Conservation (phyloP, 352 stramenopile species). For the Phytopythium oedochilum region DNA sequence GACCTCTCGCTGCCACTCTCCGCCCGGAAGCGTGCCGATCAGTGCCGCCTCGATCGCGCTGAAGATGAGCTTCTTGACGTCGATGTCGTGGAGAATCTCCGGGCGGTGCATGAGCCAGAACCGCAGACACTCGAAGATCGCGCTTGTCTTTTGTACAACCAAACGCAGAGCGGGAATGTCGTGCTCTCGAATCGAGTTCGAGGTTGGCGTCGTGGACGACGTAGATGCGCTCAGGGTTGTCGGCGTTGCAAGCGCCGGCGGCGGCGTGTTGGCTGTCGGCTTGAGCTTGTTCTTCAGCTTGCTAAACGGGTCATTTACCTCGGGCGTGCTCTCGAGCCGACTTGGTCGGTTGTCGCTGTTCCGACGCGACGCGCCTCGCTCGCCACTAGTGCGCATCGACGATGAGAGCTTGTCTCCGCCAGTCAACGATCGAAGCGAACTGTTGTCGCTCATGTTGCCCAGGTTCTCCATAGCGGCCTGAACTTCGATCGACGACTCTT, state of each 20-base stretch:
- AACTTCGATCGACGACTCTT: constrained; percentile 85
- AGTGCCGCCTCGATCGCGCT: constrained; percentile 81
- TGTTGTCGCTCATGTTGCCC: neutral
- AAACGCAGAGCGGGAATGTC: constrained; percentile 67
- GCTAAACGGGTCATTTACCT: constrained; percentile 49
- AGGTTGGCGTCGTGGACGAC: constrained; percentile 20
- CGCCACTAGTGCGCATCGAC: constrained; percentile 20
- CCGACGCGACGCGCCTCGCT: constrained; percentile 16
- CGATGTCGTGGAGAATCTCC: constrained; percentile 65
- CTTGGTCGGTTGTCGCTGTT: constrained; percentile 50
- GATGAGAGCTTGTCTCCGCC: constrained; percentile 19
- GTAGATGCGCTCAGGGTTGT: constrained; percentile 25
- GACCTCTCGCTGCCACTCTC: constrained; percentile 79
- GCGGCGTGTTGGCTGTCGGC: constrained; percentile 7
- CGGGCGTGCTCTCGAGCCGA: constrained; percentile 29
- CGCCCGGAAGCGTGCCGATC: constrained; percentile 73
- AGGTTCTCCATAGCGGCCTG: constrained; percentile 70
- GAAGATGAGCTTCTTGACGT: constrained; percentile 84
- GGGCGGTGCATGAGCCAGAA: constrained; percentile 83
- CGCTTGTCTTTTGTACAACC: constrained; percentile 80
- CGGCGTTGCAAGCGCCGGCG: constrained; percentile 6
- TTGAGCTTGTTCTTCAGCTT: constrained; percentile 77
- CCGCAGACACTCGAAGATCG: constrained; percentile 82
- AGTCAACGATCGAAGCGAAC: constrained; percentile 2
- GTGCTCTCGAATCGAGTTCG: constrained; percentile 33